phyloP scores from a whole-genome alignment of 495 filamentous ascomycete genomes.

The Daldinia grandis region DNA sequence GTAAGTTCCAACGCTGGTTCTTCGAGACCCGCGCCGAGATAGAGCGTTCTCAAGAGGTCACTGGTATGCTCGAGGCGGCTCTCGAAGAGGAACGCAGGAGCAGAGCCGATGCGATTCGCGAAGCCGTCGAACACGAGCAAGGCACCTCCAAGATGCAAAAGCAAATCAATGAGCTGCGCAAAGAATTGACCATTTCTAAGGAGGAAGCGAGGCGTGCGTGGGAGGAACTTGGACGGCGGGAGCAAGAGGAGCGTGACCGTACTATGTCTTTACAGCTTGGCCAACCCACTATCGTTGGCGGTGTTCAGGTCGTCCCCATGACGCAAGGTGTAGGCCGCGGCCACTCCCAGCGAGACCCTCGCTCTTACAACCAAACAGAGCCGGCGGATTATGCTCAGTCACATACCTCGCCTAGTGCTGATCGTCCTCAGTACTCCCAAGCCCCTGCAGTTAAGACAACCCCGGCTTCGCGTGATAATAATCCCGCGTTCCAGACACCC shows the following conservation, averaged over 20 bases:
- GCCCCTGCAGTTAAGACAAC: constrained; percentile 49
- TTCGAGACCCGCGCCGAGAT: constrained; percentile 91
- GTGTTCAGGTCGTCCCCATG: constrained; percentile 97
- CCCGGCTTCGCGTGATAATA: constrained; percentile 37
- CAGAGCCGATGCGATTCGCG: constrained; percentile 69
- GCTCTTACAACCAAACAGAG: constrained; percentile 52
- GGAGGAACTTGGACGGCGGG: constrained; percentile 94
- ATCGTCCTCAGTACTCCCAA: constrained; percentile 49
- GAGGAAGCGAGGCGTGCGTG: constrained; percentile 95
- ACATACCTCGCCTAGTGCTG: constrained; percentile 44
- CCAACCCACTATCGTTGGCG: constrained; percentile 87
- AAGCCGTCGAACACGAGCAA: constrained; percentile 68
- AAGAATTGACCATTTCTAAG: constrained; percentile 92
- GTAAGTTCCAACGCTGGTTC: constrained; percentile 99
- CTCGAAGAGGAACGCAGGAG: constrained; percentile 76
- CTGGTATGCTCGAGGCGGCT: constrained; percentile 77
- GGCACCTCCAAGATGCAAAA: constrained; percentile 76
- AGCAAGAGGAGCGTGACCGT: constrained; percentile 95
- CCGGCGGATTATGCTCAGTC: constrained; percentile 51
- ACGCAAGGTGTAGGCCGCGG: constrained; percentile 77
- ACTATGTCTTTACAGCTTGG: constrained; percentile 84
- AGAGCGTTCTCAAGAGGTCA: constrained; percentile 84
- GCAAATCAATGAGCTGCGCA: constrained; percentile 81
- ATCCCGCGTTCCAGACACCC: constrained; percentile 37
- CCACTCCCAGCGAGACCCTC: constrained; percentile 56